Base-by-base conservation (phyloP, 2,329 filamentous ascomycete genomes). In the Nigrograna mackinnonii region DNA sequence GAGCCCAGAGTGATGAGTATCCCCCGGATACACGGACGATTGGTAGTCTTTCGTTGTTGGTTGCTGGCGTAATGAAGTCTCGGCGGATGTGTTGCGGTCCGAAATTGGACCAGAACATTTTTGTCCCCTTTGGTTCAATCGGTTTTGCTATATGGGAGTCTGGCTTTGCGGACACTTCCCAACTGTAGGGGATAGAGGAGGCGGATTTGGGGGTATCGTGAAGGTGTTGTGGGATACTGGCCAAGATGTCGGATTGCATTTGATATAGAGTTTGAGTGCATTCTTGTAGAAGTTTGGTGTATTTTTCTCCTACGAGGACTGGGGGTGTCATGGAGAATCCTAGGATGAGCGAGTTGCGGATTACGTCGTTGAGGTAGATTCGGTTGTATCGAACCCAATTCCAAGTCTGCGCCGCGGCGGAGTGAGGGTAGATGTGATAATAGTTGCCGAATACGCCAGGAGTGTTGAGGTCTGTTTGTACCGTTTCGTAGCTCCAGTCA, bases 341-440 rank as follows among this genome's bases (percentile, higher is more conserved):
- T 2, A 46, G 38, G 1, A 66, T 43, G 13, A 65, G 52, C 4
- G 49, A 44, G 32, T 64, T 65, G 14, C 64, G 62, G 24, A 67
- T 60, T 38, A 67, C 66, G 39, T 66, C 62, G 41, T 67, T 54
- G 17, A 67, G 47, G 36, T 64, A 65, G 9, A 68, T 62, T 2
- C 60, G 46, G 26, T 54, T 64, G 39, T 61, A 66, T 1, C 63
- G 57, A 2, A 64, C 51, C 58, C 60, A 67, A 24, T 66, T 66
- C 62, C 63, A 66, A 0, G 57, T 62, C 37, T 64, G 58, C 3
- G 63, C 56, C 3, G 58, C 49, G 6, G 53, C 43, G 9, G 57
- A 47, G 20, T 49, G 51, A 2, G 56, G 47, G 36, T 67, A 68
- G 14, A 67, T 47, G 35, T 67, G 63, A 22, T 66, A 67, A 22